Evolutionary conservation across 73 alveolate species (phyloP).

Genomic region (Blepharisma stoltei): DNA sequence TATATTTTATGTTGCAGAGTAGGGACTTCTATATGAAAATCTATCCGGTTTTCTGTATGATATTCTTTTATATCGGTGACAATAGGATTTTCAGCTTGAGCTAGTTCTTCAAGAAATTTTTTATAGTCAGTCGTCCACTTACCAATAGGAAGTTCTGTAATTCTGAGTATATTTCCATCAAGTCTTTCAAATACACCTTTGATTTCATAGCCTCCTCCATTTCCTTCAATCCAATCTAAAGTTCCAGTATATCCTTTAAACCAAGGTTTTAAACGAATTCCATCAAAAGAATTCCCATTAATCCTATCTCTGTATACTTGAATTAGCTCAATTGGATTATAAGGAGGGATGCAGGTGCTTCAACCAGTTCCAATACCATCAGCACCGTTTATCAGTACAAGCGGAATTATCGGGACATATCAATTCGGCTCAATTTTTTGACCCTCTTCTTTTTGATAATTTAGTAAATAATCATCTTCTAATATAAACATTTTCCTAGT

Average conservation of each 20-base stretch:
- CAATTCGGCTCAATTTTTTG: slow-evolving; percentile 90
- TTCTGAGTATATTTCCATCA: slow-evolving; percentile 57
- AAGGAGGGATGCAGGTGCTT: slow-evolving; percentile 93
- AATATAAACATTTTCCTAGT: slow-evolving; percentile 81
- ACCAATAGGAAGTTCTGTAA: slow-evolving; percentile 82
- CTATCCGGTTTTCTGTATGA: slow-evolving; percentile 88
- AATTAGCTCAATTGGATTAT: slow-evolving; percentile 80
- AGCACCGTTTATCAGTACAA: slow-evolving; percentile 96
- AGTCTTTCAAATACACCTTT: slow-evolving; percentile 33
- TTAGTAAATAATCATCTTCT: slow-evolving; percentile 83
- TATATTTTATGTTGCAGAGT: slow-evolving; percentile 40
- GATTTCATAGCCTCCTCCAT: slow-evolving; percentile 66
- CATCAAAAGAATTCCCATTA: neutral
- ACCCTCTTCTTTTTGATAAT: slow-evolving; percentile 94
- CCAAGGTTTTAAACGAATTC: neutral
- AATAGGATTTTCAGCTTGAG: slow-evolving; percentile 71
- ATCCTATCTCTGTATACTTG: neutral
- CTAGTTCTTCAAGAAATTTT: slow-evolving; percentile 67
- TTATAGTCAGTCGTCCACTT: slow-evolving; percentile 86
- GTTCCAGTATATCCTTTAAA: neutral
- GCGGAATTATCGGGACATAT: slow-evolving; percentile 94
- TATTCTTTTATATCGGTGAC: slow-evolving; percentile 89
- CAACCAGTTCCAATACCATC: slow-evolving; percentile 99
- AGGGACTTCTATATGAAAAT: slow-evolving; percentile 66
- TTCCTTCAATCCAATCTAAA: neutral